Conservation (phyloP, 1,284 basidiomycete species). For the Athelia psychrophila region DNA sequence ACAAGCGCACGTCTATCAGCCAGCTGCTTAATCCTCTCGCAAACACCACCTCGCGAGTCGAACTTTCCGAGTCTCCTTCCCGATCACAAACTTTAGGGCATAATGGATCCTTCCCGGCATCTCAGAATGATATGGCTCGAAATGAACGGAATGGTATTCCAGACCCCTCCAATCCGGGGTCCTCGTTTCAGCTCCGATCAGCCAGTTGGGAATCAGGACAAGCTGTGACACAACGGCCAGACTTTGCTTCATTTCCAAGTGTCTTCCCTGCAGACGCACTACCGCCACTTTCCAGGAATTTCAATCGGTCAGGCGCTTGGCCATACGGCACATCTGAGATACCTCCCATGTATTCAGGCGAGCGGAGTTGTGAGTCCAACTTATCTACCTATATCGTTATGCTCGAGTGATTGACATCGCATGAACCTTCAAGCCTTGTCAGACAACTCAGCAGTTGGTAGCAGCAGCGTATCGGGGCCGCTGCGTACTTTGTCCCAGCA, state of each 20-base stretch:
- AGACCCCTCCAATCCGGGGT: slow-evolving; percentile 22
- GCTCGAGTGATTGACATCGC: neutral
- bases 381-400: neutral
- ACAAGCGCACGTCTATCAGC: slow-evolving; percentile 50
- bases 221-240: slow-evolving; percentile 27
- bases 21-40: slow-evolving; percentile 41
- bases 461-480: too few relatives aligned
- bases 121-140: neutral
- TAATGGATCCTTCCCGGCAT: neutral
- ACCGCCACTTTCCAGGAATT: neutral
- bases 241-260: slow-evolving; percentile 6
- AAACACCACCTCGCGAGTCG: slow-evolving; percentile 14
- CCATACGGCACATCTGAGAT: slow-evolving; percentile 35
- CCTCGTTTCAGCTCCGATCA: slow-evolving; percentile 39
- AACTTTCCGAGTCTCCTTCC: slow-evolving; percentile 27
- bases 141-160: slow-evolving; percentile 9
- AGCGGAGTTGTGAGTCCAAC: slow-evolving; percentile 37
- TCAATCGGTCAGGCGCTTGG: slow-evolving; percentile 16
- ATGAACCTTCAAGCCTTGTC: too few relatives aligned
- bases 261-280: neutral
- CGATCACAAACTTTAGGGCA: slow-evolving; percentile 9
- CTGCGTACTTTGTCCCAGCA: too few relatives aligned
- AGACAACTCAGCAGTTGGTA: too few relatives aligned
- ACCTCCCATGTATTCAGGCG: slow-evolving; percentile 42
- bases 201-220: slow-evolving; percentile 38